phyloP scores from a whole-genome alignment of 768 basidiomycete genomes.

The Pleurotus djamor region DNA sequence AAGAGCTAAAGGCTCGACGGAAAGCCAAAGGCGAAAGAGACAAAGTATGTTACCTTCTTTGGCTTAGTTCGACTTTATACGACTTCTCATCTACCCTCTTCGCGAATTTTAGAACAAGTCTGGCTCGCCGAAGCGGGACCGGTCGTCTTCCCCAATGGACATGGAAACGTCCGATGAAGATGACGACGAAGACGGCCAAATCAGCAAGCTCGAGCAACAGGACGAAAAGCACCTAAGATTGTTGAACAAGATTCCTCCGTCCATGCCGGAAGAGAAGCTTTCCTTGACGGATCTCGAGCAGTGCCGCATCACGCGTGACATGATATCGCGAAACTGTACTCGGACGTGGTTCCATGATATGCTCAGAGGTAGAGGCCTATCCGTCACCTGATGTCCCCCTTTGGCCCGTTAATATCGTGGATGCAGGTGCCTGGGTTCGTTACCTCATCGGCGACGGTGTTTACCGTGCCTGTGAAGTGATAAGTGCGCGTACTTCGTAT shows the following conservation, averaged over 20 bases:
- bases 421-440: slow-evolving; percentile 80
- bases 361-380: slow-evolving; percentile 55
- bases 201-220: slow-evolving; percentile 70
- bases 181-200: slow-evolving; percentile 84
- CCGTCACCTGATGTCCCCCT: neutral
- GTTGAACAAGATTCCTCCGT: slow-evolving; percentile 35
- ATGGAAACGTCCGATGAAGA: slow-evolving; percentile 87
- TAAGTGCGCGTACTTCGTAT: slow-evolving; percentile 47
- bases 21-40: slow-evolving; percentile 90
- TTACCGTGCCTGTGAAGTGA: slow-evolving; percentile 83
- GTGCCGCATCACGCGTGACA: slow-evolving; percentile 65
- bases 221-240: slow-evolving; percentile 62
- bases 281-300: slow-evolving; percentile 56
- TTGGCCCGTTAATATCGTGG: slow-evolving; percentile 5
- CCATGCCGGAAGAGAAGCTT: slow-evolving; percentile 47
- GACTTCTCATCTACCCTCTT: slow-evolving; percentile 8
- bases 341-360: slow-evolving; percentile 88
- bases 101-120: slow-evolving; percentile 35
- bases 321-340: slow-evolving; percentile 67
- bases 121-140: slow-evolving; percentile 64
- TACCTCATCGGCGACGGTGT: slow-evolving; percentile 76
- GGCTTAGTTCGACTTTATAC: neutral
- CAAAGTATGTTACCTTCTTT: slow-evolving; percentile 46
- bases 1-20: slow-evolving; percentile 83
- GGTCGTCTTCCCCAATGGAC: slow-evolving; percentile 80